phyloP scores from a whole-genome alignment of 768 basidiomycete genomes.

The Clathrus columnatus region DNA sequence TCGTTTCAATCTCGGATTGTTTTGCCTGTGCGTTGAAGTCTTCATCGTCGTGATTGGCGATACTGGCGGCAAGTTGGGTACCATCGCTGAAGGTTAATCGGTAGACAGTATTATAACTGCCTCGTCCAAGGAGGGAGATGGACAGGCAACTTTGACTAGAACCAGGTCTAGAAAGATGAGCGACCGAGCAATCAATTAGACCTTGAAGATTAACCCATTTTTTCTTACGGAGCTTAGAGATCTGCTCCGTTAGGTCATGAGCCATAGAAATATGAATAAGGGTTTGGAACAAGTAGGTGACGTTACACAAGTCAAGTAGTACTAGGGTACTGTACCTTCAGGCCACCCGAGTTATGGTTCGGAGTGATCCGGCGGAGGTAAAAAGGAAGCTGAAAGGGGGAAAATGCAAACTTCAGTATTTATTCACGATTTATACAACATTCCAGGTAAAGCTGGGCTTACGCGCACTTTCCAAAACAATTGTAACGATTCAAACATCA shows the following conservation, averaged over 20 bases:
- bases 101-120: conserved; percentile 9
- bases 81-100: neutral
- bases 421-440: no score
- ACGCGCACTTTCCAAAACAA: no score
- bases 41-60: conserved; percentile 8
- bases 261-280: neutral
- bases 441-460: no score
- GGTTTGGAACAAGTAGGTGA: no score
- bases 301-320: no score
- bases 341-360: no score
- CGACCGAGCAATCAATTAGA: neutral
- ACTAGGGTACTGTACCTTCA: no score
- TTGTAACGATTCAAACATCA: no score
- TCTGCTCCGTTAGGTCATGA: neutral
- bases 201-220: conserved; percentile 9
- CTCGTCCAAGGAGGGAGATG: conserved; percentile 5
- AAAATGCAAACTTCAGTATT: no score
- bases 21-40: conserved; percentile 4
- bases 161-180: neutral
- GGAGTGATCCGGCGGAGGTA: no score
- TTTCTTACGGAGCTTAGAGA: conserved; percentile 4
- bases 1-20: conserved; percentile 8
- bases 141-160: neutral
- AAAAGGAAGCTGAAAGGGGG: no score
- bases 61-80: conserved; percentile 2